Evolutionary conservation across 345 rosid genomes (phyloP).

Genomic region (Raphanus sativus): DNA sequence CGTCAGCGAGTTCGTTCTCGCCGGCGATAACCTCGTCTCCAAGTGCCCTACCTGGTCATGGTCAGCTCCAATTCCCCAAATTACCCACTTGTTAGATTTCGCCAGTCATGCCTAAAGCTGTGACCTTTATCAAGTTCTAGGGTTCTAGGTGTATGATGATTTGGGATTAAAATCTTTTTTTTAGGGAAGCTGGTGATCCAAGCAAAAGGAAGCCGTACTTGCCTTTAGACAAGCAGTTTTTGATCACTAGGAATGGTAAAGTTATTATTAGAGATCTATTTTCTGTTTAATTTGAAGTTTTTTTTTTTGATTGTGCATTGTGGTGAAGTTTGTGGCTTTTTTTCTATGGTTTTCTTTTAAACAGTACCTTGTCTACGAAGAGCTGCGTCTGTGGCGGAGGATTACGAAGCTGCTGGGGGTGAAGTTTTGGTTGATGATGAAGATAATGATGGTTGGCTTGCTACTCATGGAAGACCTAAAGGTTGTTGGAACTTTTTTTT

Average conservation of each 20-base stretch:
- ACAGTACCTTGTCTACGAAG: constrained; percentile 85
- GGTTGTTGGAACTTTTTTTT: constrained; percentile 39
- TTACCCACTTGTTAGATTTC: background rate
- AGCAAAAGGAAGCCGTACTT: constrained; percentile 82
- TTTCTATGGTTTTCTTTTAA: background rate
- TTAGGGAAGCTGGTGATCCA: constrained; percentile 92
- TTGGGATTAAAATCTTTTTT: background rate
- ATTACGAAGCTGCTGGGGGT: constrained; percentile 89
- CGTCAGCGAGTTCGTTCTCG: constrained; percentile 79
- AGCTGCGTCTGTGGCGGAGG: constrained; percentile 88
- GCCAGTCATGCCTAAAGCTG: background rate
- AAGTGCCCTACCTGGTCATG: constrained; percentile 99
- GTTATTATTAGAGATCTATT: background rate
- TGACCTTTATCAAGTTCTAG: background rate
- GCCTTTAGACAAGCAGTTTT: constrained; percentile 76
- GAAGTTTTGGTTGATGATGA: constrained; percentile 87
- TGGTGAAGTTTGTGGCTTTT: background rate
- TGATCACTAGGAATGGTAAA: constrained; percentile 87
- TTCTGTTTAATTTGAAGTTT: background rate
- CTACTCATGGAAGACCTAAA: constrained; percentile 95
- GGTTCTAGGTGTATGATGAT: background rate
- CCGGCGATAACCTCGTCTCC: constrained; percentile 92
- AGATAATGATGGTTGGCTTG: constrained; percentile 93
- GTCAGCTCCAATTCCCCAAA: constrained; percentile 35
- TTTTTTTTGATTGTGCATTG: background rate